Evolutionary conservation across 495 filamentous ascomycete species (phyloP).

Genomic region (Cladorrhinum samala): DNA sequence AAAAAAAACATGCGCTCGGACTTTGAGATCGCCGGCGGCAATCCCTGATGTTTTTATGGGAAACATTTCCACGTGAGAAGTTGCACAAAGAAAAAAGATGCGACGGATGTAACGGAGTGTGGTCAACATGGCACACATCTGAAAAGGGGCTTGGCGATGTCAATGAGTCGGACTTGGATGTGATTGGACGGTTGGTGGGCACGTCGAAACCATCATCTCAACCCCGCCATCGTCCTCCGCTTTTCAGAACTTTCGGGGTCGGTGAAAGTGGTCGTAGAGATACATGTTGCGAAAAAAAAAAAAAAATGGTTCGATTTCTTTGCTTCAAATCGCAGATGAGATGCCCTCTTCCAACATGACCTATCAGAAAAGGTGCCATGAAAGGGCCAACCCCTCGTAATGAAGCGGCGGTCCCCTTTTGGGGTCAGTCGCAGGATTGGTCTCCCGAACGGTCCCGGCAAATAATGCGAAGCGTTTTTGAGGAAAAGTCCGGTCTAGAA

Average conservation of each 20-base stretch:
- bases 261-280: too few species aligned
- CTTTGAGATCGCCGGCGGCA: neutral
- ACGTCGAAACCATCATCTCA: neutral
- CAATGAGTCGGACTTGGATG: neutral
- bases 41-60: neutral
- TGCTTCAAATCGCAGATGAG: neutral
- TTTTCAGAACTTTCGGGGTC: too few species aligned
- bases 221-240: neutral
- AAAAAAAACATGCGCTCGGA: neutral
- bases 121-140: neutral
- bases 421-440: constrained; percentile 1
- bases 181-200: neutral
- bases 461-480: neutral
- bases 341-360: neutral
- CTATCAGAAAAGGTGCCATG: neutral
- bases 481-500: too few species aligned
- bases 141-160: neutral
- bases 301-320: neutral
- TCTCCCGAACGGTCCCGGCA: neutral
- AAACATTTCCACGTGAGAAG: too few species aligned
- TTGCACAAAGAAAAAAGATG: too few species aligned
- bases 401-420: neutral
- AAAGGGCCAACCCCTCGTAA: too few species aligned
- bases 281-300: too few species aligned
- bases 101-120: neutral